These are phyloP conservation scores for Lavandula angustifolia DNA, from an alignment of 257 asterid genomes.

Conservation along the genomic window DNA sequence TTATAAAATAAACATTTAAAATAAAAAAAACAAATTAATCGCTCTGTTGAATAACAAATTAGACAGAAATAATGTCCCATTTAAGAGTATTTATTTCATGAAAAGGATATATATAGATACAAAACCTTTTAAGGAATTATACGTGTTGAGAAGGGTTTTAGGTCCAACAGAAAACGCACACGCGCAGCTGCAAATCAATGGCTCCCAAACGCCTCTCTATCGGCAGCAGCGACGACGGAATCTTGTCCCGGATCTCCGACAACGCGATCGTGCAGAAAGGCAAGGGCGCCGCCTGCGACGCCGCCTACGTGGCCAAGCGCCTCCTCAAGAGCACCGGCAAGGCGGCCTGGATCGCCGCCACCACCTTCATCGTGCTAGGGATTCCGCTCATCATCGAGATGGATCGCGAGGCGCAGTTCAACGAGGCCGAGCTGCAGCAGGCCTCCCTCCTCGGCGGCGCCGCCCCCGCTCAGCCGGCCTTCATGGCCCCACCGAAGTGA, in stretches of 20 bases:
- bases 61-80: no score
- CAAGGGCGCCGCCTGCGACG: constrained; percentile 46
- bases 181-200: constrained; percentile 27
- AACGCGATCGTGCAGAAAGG: constrained; percentile 44
- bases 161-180: background rate
- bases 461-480: no score
- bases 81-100: no score
- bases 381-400: constrained; percentile 59
- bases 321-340: constrained; percentile 68
- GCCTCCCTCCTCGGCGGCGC: constrained; percentile 54
- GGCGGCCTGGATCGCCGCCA: constrained; percentile 68
- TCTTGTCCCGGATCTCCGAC: constrained; percentile 50
- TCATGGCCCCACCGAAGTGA: no score
- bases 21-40: no score
- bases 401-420: constrained; percentile 72
- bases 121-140: no score
- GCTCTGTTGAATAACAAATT: no score
- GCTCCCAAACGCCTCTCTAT: constrained; percentile 22
- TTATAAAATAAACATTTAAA: no score
- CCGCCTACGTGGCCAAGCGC: constrained; percentile 56
- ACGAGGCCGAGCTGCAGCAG: constrained; percentile 58
- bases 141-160: constrained; percentile 29
- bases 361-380: constrained; percentile 58
- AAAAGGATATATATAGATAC: no score
- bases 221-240: constrained; percentile 32